Evolutionary conservation across 495 filamentous ascomycete genomes (phyloP).

Genomic region (Aspergillus bertholletiae): DNA sequence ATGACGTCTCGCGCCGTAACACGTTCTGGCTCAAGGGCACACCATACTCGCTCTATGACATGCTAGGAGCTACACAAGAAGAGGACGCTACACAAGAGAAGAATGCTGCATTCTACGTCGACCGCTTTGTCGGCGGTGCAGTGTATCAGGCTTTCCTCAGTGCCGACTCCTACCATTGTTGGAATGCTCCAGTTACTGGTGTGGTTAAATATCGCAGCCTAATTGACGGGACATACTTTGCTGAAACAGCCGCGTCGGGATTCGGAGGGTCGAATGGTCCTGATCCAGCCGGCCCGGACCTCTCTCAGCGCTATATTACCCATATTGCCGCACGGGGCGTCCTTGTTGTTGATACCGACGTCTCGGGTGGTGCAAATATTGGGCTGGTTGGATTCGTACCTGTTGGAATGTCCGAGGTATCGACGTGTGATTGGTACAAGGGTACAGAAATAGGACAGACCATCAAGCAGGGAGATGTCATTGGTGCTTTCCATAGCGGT

Average conservation of each 20-base stretch:
- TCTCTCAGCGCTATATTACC: slow-evolving; percentile 55
- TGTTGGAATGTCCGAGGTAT: slow-evolving; percentile 64
- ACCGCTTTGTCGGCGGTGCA: slow-evolving; percentile 41
- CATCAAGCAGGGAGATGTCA: slow-evolving; percentile 56
- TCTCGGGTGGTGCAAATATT: slow-evolving; percentile 26
- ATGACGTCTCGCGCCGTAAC: background rate
- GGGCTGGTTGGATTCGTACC: slow-evolving; percentile 58
- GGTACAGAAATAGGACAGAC: slow-evolving; percentile 52
- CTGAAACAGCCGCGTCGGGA: slow-evolving; percentile 40
- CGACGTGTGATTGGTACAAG: slow-evolving; percentile 51
- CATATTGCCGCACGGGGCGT: slow-evolving; percentile 50
- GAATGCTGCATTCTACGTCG: slow-evolving; percentile 13
- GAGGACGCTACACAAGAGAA: no score
- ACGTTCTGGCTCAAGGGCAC: slow-evolving; percentile 62
- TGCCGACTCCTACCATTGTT: slow-evolving; percentile 54
- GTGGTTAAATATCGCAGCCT: slow-evolving; percentile 41
- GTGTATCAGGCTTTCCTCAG: slow-evolving; percentile 58
- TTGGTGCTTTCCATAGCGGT: slow-evolving; percentile 61
- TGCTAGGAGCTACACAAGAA: slow-evolving; percentile 51
- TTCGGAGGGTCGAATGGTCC: background rate
- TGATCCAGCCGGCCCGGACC: slow-evolving; percentile 8
- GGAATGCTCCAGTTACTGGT: slow-evolving; percentile 54
- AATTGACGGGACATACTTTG: slow-evolving; percentile 56
- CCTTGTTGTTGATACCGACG: slow-evolving; percentile 60
- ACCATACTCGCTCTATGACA: slow-evolving; percentile 53